These are phyloP conservation scores for Penstemon barbatus DNA, from an alignment of 257 asterid species.

Conservation along the genomic window DNA sequence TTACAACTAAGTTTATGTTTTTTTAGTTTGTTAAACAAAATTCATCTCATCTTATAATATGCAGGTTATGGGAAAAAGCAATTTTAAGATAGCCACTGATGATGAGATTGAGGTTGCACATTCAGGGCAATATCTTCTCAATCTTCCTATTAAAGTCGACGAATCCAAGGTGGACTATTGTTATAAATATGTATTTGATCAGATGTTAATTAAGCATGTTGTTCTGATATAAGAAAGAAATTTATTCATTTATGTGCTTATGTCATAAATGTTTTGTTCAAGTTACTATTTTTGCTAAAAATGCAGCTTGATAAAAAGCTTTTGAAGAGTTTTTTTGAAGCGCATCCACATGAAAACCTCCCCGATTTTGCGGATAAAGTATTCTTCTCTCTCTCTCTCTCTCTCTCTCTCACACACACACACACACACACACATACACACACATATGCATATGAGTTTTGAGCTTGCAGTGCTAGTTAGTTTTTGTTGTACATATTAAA, in stretches of 20 bases:
- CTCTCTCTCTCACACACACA: no score
- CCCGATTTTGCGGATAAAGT: constrained; percentile 96
- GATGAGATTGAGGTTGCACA: constrained; percentile 92
- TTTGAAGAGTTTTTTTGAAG: constrained; percentile 68
- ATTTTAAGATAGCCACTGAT: constrained; percentile 80
- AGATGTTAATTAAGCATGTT: constrained; percentile 1
- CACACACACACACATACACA: no score
- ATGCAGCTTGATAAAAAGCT: constrained; percentile 86
- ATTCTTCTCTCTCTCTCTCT: constrained; percentile 19
- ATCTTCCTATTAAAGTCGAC: constrained; percentile 92
- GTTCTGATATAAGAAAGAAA: neutral
- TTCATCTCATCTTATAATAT: constrained; percentile 13
- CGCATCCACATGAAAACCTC: constrained; percentile 74
- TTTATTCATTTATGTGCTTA: neutral
- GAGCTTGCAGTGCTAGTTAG: no score
- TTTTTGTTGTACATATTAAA: neutral
- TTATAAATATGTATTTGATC: constrained; percentile 15
- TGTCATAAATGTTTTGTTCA: constrained; percentile 17
- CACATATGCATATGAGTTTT: no score
- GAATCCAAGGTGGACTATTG: constrained; percentile 69
- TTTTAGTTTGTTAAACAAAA: neutral
- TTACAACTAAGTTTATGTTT: neutral
- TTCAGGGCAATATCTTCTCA: constrained; percentile 90
- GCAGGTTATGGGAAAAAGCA: constrained; percentile 92
- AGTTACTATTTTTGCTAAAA: constrained; percentile 27